A percentile compares a stretch with the other conserved stretches of the same genome.
Evolutionary conservation across 139 green algal genomes (phyloP).

Genomic region (Volvox reticuliferus): DNA sequence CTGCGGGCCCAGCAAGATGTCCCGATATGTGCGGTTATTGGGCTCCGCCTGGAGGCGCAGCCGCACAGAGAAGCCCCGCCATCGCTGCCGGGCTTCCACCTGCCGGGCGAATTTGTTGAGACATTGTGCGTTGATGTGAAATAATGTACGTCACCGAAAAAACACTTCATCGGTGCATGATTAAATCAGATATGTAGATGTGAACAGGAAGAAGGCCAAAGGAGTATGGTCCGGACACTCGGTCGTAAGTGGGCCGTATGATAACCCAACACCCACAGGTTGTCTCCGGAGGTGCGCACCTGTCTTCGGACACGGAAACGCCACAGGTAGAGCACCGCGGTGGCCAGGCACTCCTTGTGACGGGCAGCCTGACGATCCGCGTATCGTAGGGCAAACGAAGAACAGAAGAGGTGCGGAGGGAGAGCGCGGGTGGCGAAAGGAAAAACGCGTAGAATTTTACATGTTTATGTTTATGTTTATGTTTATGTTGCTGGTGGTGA

Average conservation of each 20-base stretch:
- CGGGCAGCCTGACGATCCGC: constrained; percentile 6
- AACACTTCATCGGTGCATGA: too few relatives aligned
- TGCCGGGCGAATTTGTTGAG: not conserved
- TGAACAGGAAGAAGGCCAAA: too few relatives aligned
- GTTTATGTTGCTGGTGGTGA: too few relatives aligned
- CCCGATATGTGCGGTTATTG: constrained; percentile 23
- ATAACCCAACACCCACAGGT: too few relatives aligned
- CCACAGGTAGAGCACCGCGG: constrained; percentile 23
- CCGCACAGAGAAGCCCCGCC: not conserved
- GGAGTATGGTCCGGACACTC: too few relatives aligned
- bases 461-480: too few relatives aligned
- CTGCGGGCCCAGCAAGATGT: constrained; percentile 16
- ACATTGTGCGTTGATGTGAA: not conserved
- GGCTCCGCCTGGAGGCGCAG: constrained; percentile 17
- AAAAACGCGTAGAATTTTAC: not conserved
- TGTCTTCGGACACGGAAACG: constrained; percentile 1
- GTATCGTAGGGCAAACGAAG: not conserved
- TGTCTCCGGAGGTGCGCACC: not conserved
- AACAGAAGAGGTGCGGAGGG: not conserved
- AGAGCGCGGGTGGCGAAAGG: not conserved
- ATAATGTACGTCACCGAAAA: too few relatives aligned
- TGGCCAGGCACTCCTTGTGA: not conserved
- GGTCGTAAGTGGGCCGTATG: too few relatives aligned
- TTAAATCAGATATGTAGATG: too few relatives aligned
- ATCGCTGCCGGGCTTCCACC: constrained; percentile 7